Percentiles rank a stretch among this genome's conserved stretches.
Conservation (phyloP, 2,329 filamentous ascomycete genomes). For the Pseudogymnoascus sp. region DNA sequence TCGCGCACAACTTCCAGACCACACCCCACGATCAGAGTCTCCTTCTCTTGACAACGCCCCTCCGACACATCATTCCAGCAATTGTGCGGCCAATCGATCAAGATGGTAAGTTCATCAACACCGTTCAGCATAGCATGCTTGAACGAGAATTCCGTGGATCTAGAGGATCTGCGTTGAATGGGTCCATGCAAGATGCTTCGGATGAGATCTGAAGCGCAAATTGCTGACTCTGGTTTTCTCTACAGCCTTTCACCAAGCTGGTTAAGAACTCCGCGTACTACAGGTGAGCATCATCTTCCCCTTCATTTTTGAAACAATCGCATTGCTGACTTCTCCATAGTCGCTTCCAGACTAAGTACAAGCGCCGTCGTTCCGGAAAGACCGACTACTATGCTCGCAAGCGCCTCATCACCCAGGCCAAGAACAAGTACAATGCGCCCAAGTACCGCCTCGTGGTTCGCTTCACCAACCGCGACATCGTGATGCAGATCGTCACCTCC, state of each 20-base stretch:
- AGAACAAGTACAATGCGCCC: conserved; percentile 99
- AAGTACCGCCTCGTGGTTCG: conserved; percentile 99
- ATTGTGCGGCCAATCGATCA: conserved; percentile 39
- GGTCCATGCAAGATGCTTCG: conserved; percentile 99
- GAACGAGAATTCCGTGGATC: conserved; percentile 15
- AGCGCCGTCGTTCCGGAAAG: conserved; percentile 91
- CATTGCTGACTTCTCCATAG: conserved; percentile 39
- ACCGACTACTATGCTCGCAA: conserved; percentile 99
- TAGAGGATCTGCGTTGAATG: conserved; percentile 33
- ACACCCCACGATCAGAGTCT: neutral
- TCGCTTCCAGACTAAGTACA: conserved; percentile 99
- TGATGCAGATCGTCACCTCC: conserved; percentile 92
- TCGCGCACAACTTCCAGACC: conserved; percentile 13
- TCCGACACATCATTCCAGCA: conserved; percentile 35
- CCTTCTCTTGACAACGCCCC: conserved; percentile 35
- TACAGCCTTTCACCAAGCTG: conserved; percentile 82
- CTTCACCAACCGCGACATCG: conserved; percentile 99
- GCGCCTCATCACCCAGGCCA: conserved; percentile 98
- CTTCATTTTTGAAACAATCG: conserved; percentile 21
- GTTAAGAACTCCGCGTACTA: conserved; percentile 98
- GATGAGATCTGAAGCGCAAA: conserved; percentile 93
- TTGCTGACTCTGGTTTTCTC: conserved; percentile 86
- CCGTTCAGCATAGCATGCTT: conserved; percentile 14
- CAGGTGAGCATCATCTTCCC: conserved; percentile 57
- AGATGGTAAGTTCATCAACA: conserved; percentile 56